Conservation (phyloP, 176 grass and related monocot species). For the Eragrostis curvula region DNA sequence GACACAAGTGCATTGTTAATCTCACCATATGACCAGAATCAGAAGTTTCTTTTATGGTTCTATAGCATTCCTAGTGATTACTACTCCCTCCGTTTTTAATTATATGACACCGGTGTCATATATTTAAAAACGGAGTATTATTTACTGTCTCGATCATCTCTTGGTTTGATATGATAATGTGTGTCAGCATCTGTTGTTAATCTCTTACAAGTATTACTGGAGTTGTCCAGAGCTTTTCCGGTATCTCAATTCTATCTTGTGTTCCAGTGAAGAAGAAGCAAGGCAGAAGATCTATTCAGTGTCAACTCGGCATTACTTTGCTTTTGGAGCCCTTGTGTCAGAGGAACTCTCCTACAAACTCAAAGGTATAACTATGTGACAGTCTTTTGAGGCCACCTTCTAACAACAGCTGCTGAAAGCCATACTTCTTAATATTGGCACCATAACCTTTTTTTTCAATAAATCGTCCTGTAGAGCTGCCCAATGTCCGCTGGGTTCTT, state of each 20-base stretch:
- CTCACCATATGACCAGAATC: too few species aligned
- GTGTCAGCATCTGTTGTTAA: background rate
- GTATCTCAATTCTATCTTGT: conserved; percentile 5
- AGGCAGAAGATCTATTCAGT: conserved; percentile 89
- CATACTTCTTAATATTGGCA: background rate
- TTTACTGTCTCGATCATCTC: too few species aligned
- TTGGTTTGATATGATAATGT: too few species aligned
- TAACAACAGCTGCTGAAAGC: background rate
- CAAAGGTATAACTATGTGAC: conserved; percentile 56
- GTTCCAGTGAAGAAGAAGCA: conserved; percentile 79
- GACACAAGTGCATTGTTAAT: too few species aligned
- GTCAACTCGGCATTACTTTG: conserved; percentile 90
- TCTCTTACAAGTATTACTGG: background rate
- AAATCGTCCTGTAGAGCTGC: conserved; percentile 54
- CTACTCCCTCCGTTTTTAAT: too few species aligned
- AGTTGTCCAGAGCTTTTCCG: background rate
- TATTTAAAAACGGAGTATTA: too few species aligned
- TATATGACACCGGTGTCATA: too few species aligned
- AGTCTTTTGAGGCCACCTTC: background rate
- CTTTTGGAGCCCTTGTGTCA: conserved; percentile 83
- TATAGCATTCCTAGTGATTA: too few species aligned
- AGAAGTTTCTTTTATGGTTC: too few species aligned
- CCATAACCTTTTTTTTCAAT: background rate
- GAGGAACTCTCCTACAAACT: conserved; percentile 86
- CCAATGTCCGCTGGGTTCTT: conserved; percentile 85